Evolutionary conservation across 2,329 filamentous ascomycete genomes (phyloP), one percentile per base, ranked within the genome.

Genomic region (Ceratocystis ficicola): DNA sequence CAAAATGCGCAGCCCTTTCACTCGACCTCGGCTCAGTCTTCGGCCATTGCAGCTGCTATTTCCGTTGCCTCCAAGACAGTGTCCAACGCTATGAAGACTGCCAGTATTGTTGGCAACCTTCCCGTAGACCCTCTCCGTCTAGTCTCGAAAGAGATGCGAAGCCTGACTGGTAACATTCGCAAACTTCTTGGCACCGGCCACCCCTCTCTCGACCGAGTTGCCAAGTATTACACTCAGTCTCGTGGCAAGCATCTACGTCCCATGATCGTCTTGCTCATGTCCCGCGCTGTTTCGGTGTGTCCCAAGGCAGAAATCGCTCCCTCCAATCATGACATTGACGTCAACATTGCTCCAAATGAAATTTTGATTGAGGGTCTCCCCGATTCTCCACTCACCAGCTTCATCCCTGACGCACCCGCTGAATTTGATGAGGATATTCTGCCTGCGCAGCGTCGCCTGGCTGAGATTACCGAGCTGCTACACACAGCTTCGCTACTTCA

Each of bases 191-290:
- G 93, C 5, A 96, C 92, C 0, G 93, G 93, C 5, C 93, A 99
- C 73, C 94, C 94, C 0, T 91, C 92, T 59, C 83, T 99, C 68
- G 94, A 97, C 73, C 92, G 90, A 52, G 93, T 92, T 32, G 91
- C 94, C 64, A 99, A 99, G 77, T 99, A 99, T 80, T 99, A 99
- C 76, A 96, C 94, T 25, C 89, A 93, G 72, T 89, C 89, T 68
- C 91, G 97, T 79, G 94, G 94, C 69, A 99, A 99, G 79, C 94
- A 97, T 76, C 87, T 99, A 71, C 87, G 94, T 70, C 94, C 94
- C 36, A 84, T 96, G 75, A 88, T 99, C 68, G 92, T 99, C 36
- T 83, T 99, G 69, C 85, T 99, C 72, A 97, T 99, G 93, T 93
- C 92, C 69, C 85, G 92, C 73, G 94, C 94, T 4, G 96, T 93